Evolutionary conservation across 83 land plant species (phyloP), one percentile per base, ranked within the genome.

Genomic region (Diphasiastrum complanatum): DNA sequence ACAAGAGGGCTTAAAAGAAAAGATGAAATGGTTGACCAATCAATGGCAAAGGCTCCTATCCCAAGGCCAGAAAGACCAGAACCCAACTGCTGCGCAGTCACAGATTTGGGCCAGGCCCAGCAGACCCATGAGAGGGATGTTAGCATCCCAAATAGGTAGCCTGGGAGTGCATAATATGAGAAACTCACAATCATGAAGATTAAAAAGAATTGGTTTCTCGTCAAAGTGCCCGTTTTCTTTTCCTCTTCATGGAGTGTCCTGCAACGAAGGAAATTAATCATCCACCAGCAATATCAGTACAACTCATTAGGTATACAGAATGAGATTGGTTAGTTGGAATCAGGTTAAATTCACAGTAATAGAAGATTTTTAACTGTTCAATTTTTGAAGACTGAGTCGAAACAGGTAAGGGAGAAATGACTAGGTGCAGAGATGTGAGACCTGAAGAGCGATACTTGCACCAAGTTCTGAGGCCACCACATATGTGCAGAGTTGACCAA

Each of bases 181-280:
- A 88, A 88, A 68, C 90, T 84, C 71, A 72, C 68, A n/a, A 78
- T 59, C 74, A 85, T 72, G 28, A 76, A 78, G 5, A 89, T 70
- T 3, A 78, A 23, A 68, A 89, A 85, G 61, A 85, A 82, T 36
- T 84, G 86, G 55, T 72, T 75, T 14, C 85, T 40, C 14, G 67
- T 73, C 18, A 82, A 26, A 1, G 80, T 78, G 11, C 84, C 83
- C 35, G 71, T 86, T 18, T 80, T 29, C 23, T 49, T 63, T 59
- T 85, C 95, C 55, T 71, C 76, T 65, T 89, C 95, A 46, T 89
- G 95, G 22, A 89, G 63, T 10, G 95, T 85, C 76, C 95, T 88
- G 82, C 52, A 54, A 56, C 26, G 8, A 28, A 14, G 43, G 31
- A 26, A 27, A 26, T 26, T 14, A 3, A 4, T 4, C 4, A 27